A percentile compares a stretch with the other conserved stretches of the same genome.
phyloP scores from a whole-genome alignment of 352 stramenopile species.

The Phytophthora meadii region DNA sequence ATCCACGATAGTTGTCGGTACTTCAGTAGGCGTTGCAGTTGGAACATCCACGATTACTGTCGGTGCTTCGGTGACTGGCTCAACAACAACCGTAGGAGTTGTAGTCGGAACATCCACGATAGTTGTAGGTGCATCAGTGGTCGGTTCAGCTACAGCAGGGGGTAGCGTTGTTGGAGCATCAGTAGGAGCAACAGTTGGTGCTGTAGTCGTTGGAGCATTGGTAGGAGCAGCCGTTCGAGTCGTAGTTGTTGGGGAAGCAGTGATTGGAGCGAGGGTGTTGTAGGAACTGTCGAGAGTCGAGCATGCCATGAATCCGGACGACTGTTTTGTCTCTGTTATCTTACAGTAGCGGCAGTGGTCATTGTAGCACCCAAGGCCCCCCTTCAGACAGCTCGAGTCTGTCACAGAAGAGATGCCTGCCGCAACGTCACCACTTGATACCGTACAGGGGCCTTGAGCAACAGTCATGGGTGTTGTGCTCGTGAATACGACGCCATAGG shows the following conservation, averaged over 20 bases:
- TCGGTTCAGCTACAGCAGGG: not conserved
- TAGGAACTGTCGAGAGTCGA: conserved; percentile 26
- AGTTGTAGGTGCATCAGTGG: not conserved
- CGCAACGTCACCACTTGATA: conserved; percentile 28
- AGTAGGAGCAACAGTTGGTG: not conserved
- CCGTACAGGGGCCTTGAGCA: conserved; percentile 11
- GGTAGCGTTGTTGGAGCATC: not conserved
- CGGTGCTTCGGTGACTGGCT: not conserved
- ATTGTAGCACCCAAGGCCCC: conserved; percentile 50
- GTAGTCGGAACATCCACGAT: not conserved
- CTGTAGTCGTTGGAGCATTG: not conserved
- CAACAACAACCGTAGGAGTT: conserved; percentile 1
- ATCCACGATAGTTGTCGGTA: not conserved
- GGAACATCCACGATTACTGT: conserved; percentile 2
- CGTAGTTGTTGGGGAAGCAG: not conserved
- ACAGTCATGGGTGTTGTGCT: conserved; percentile 7
- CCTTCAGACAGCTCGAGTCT: conserved; percentile 32
- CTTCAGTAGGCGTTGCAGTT: not conserved
- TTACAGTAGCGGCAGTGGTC: conserved; percentile 52
- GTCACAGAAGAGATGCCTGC: conserved; percentile 37
- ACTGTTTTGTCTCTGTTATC: conserved; percentile 34
- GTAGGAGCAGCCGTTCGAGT: conserved; percentile 1
- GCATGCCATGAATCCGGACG: conserved; percentile 26
- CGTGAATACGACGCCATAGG: conserved; percentile 27
- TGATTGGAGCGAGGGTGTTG: not conserved